Conservation (phyloP, 202 grass and related monocot genomes). For the Schoenoplectus triqueter region DNA sequence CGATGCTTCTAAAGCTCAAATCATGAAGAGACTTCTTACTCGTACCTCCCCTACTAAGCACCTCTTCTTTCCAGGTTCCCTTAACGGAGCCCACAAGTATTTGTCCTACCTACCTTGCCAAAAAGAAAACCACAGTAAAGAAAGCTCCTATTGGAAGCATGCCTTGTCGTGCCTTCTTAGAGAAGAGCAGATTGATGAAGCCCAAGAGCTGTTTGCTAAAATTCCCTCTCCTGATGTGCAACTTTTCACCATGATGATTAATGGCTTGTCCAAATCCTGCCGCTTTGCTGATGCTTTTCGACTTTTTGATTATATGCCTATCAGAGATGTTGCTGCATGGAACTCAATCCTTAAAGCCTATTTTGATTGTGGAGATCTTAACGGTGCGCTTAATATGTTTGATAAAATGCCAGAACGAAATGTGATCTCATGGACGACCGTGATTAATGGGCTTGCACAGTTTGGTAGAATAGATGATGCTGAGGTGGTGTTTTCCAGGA, state of each 20-base stretch:
- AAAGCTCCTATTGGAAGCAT: slow-evolving; percentile 38
- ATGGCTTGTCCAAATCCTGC: slow-evolving; percentile 47
- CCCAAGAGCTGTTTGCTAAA: slow-evolving; percentile 58
- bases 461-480: slow-evolving; percentile 66
- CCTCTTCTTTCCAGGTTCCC: not conserved
- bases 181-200: slow-evolving; percentile 51
- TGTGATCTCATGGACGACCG: slow-evolving; percentile 49
- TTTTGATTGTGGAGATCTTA: slow-evolving; percentile 18
- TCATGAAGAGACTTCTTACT: slow-evolving; percentile 38
- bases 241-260: slow-evolving; percentile 81
- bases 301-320: slow-evolving; percentile 52
- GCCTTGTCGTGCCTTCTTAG: slow-evolving; percentile 39
- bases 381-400: slow-evolving; percentile 45
- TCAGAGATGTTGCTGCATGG: slow-evolving; percentile 48
- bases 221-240: slow-evolving; percentile 60
- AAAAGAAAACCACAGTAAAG: slow-evolving; percentile 2
- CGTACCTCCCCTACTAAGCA: not conserved
- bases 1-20: not conserved
- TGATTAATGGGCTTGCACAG: slow-evolving; percentile 51
- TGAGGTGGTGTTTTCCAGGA: slow-evolving; percentile 70
- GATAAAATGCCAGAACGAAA: slow-evolving; percentile 47
- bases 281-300: slow-evolving; percentile 40
- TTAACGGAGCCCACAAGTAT: slow-evolving; percentile 7
- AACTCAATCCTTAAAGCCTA: slow-evolving; percentile 43
- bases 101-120: not conserved